A percentile compares a stretch with the other conserved stretches of the same genome.
Evolutionary conservation across 164 flowering plant genomes (phyloP).

Genomic region (Houttuynia cordata): DNA sequence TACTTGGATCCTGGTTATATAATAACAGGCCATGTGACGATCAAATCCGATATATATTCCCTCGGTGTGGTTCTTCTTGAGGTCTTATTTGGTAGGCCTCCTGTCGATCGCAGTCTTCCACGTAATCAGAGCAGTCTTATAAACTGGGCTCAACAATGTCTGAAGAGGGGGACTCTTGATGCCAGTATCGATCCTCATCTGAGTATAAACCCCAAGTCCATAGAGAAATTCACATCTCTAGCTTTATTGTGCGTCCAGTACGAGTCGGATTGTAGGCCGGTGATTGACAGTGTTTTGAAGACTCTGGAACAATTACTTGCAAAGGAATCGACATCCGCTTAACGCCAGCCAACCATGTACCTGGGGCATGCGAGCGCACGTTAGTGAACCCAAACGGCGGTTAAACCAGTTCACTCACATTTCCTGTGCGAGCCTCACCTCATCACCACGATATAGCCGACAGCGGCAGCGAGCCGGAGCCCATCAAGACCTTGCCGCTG

Average conservation of each 20-base stretch:
- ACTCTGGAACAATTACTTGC: neutral
- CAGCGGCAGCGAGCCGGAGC: no score
- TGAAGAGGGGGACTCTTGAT: neutral
- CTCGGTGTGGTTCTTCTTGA: constrained; percentile 1
- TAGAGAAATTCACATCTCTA: neutral
- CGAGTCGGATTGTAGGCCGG: neutral
- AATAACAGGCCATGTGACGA: neutral
- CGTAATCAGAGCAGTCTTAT: neutral
- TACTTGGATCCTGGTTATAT: neutral
- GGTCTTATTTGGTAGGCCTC: neutral
- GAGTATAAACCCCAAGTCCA: neutral
- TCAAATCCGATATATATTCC: neutral
- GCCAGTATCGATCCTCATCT: neutral
- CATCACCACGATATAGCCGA: no score
- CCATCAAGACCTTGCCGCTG: no score
- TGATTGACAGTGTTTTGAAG: neutral
- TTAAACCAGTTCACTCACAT: no score
- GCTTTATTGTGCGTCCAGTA: neutral
- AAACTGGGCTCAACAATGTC: neutral
- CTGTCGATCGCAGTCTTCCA: neutral
- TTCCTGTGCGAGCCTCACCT: no score
- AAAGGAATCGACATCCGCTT: no score
- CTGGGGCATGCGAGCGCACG: no score
- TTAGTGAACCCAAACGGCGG: no score
- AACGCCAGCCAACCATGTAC: no score